Evolutionary conservation across 805 yeast genomes (phyloP).

Genomic region (Metschnikowia henanensis): DNA sequence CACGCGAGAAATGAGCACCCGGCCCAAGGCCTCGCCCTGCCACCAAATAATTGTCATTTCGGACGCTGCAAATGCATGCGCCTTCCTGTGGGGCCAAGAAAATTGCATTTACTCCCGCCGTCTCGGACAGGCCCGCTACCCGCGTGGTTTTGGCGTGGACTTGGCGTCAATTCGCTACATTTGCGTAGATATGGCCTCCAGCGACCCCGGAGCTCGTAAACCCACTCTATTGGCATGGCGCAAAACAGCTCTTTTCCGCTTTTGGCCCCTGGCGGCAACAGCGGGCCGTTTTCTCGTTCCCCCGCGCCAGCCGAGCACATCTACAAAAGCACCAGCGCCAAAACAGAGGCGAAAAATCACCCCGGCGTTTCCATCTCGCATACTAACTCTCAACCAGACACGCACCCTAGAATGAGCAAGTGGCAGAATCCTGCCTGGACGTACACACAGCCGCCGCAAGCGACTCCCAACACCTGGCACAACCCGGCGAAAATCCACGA

Average conservation of each 20-base stretch:
- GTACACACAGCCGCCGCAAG: constrained; percentile 4
- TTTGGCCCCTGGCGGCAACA: no score
- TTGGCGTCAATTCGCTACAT: not conserved
- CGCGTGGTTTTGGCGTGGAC: no score
- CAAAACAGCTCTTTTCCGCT: no score
- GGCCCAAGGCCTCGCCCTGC: not conserved
- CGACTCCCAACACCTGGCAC: constrained; percentile 3
- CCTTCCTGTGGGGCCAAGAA: not conserved
- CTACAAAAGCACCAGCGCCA: no score
- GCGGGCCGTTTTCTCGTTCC: no score
- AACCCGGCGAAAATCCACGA: constrained; percentile 2
- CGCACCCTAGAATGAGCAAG: constrained; percentile 16
- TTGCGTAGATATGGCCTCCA: no score
- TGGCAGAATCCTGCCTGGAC: constrained; percentile 18
- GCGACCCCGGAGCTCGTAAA: no score
- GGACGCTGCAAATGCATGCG: not conserved
- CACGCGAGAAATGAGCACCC: not conserved
- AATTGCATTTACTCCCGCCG: not conserved
- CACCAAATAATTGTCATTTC: not conserved
- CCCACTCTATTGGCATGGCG: no score
- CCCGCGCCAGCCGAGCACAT: no score
- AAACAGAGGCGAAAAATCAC: no score
- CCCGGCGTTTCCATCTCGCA: no score
- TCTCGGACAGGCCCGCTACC: not conserved
- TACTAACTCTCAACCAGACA: constrained; percentile 2